A percentile compares a stretch with the other conserved stretches of the same genome.
Conservation (phyloP, 148 eudicot genomes). For the Beta vulgaris region DNA sequence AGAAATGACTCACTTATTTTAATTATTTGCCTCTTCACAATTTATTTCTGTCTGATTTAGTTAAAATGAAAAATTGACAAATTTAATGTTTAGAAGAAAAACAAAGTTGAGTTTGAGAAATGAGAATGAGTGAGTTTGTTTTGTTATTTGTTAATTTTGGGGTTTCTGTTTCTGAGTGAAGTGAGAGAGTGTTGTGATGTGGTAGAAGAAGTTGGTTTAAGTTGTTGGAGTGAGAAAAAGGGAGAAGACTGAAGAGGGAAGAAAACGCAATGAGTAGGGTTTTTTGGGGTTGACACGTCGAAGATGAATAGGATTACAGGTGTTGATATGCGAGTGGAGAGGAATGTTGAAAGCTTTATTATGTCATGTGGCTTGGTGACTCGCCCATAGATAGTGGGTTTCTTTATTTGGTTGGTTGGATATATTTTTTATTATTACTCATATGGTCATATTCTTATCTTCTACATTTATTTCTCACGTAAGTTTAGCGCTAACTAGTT, state of each 20-base stretch:
- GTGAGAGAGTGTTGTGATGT: neutral
- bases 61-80: neutral
- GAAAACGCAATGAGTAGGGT: constrained; percentile 20
- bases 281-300: constrained; percentile 40
- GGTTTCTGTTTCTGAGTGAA: neutral
- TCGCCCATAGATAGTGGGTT: neutral
- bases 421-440: too few relatives aligned
- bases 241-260: neutral
- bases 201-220: neutral
- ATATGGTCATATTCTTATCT: too few relatives aligned
- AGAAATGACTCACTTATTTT: constrained; percentile 4
- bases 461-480: too few relatives aligned
- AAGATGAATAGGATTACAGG: constrained; percentile 28
- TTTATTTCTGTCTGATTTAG: neutral
- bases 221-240: neutral
- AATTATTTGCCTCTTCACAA: too few relatives aligned
- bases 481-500: too few relatives aligned
- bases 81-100: neutral
- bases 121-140: neutral
- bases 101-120: too few relatives aligned
- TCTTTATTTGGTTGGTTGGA: neutral
- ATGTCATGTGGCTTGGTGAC: neutral
- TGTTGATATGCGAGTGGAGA: constrained; percentile 37
- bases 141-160: neutral
- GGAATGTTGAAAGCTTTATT: neutral